Evolutionary conservation across 495 filamentous ascomycete species (phyloP), one percentile per base, ranked within the genome.

Genomic region (Rhypophila decipiens): DNA sequence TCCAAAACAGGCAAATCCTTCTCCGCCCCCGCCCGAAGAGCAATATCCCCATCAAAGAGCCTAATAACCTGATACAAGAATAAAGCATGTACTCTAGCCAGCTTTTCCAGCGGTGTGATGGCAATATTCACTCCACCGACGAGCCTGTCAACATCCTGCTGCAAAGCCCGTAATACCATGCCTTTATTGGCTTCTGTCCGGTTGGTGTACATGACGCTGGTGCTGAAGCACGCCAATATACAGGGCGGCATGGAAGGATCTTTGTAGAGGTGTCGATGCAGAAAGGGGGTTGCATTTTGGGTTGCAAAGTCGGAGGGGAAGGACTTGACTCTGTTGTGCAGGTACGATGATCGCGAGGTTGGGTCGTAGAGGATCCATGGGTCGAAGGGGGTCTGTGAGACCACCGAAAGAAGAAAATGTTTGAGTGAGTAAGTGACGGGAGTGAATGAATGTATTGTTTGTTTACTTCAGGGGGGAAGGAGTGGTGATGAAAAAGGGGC

Each of bases 31-130:
- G 62, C 49, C 5, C 60, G 49, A 29, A 66, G 53, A 2, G 49
- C 33, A 9, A 68, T 39, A 40, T 71, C 66, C 9, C 63, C 67
- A 34, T 69, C 65, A 46, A 69, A 63, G 34, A 70, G 50, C 11
- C 66, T 57, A 46, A 69, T 69, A 5, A 52, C 57, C 29, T 70
- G 60, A 39, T 65, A 64, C 12, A 64, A 38, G 15, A 66, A 51
- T 18, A 69, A 42, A 8, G 62, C 57, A 46, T 70, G 67, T 8
- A 56, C 56, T 7, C 65, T 52, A 1, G 65, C 68, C 8, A 69
- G 52, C 47, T 64, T 62, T 7, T 65, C 57, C 7, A 31, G 38
- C 2, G 63, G 58, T 2, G 58, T 63, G 2, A 47, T 29, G 1
- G 42, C 21, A 5, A 22, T 49, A 15, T 21, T 20, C 20, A 40